These are phyloP conservation scores for Trichoderma semiorbis DNA, from an alignment of 2,329 filamentous ascomycete genomes.

Conservation along the genomic window DNA sequence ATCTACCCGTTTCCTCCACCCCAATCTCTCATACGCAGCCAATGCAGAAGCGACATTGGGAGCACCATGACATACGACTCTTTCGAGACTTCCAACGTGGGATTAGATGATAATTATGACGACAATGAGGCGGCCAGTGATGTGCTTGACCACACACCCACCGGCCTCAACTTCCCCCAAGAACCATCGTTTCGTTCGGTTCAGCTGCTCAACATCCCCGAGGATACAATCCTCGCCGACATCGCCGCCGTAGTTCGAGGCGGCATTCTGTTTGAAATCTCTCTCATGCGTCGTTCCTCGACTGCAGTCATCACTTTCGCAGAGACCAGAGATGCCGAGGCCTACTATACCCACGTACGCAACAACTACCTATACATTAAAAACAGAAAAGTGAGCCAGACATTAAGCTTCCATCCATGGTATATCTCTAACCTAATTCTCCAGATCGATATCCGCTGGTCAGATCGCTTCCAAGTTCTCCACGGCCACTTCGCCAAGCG, in stretches of 20 bases:
- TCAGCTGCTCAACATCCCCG: conserved; percentile 58
- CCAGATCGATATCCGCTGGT: conserved; percentile 68
- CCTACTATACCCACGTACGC: conserved; percentile 63
- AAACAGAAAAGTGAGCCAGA: conserved; percentile 57
- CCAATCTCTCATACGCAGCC: not conserved
- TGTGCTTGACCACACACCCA: not conserved
- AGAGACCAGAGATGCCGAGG: conserved; percentile 56
- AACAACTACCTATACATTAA: conserved; percentile 66
- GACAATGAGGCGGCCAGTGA: not conserved
- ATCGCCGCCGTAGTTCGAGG: conserved; percentile 64
- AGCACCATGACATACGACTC: not conserved
- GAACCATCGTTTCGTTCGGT: conserved; percentile 48
- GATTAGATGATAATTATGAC: not conserved
- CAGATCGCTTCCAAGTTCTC: conserved; percentile 66
- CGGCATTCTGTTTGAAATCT: conserved; percentile 67
- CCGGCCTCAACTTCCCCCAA: not conserved
- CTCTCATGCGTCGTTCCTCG: conserved; percentile 56
- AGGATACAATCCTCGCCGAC: conserved; percentile 61
- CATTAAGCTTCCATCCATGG: no score
- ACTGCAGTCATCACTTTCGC: conserved; percentile 68
- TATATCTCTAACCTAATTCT: not conserved
- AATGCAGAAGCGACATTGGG: not conserved
- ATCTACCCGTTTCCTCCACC: not conserved
- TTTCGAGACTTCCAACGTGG: not conserved
- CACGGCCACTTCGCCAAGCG: conserved; percentile 61